These are phyloP conservation scores for Arthrinium phaeospermum DNA, from an alignment of 2,329 filamentous ascomycete genomes.

Conservation along the genomic window DNA sequence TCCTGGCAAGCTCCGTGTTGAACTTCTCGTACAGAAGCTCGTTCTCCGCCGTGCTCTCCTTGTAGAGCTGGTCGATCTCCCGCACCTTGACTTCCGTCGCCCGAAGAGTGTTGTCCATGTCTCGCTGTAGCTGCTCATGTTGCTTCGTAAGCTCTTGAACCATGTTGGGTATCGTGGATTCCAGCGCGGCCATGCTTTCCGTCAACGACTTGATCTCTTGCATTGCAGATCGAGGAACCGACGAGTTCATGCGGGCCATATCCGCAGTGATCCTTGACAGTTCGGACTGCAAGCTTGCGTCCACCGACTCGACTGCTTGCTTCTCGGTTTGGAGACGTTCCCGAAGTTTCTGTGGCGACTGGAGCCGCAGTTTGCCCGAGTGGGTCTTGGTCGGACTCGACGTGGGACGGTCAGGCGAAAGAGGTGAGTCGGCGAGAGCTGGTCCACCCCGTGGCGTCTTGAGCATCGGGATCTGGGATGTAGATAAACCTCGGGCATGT, in stretches of 20 bases:
- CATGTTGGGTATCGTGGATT: slow-evolving; percentile 67
- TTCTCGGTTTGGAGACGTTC: slow-evolving; percentile 87
- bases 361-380: slow-evolving; percentile 67
- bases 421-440: slow-evolving; percentile 16
- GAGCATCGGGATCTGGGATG: slow-evolving; percentile 61
- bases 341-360: slow-evolving; percentile 76
- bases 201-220: slow-evolving; percentile 56
- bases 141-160: slow-evolving; percentile 65
- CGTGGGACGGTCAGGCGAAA: slow-evolving; percentile 36
- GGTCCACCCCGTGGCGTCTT: slow-evolving; percentile 32
- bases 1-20: slow-evolving; percentile 86
- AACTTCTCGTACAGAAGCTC: slow-evolving; percentile 91
- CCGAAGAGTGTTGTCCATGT: slow-evolving; percentile 74
- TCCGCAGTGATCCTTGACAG: slow-evolving; percentile 82
- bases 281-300: slow-evolving; percentile 74
- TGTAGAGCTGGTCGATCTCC: slow-evolving; percentile 86
- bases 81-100: slow-evolving; percentile 80
- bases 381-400: slow-evolving; percentile 47
- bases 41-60: slow-evolving; percentile 84
- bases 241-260: slow-evolving; percentile 64
- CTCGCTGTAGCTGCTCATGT: slow-evolving; percentile 68
- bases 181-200: slow-evolving; percentile 68
- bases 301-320: slow-evolving; percentile 71
- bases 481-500: slow-evolving; percentile 58
- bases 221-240: slow-evolving; percentile 43